Evolutionary conservation across 2,329 filamentous ascomycete species (phyloP), one percentile per base, ranked within the genome.

Genomic region (Ceratocystis variospora): DNA sequence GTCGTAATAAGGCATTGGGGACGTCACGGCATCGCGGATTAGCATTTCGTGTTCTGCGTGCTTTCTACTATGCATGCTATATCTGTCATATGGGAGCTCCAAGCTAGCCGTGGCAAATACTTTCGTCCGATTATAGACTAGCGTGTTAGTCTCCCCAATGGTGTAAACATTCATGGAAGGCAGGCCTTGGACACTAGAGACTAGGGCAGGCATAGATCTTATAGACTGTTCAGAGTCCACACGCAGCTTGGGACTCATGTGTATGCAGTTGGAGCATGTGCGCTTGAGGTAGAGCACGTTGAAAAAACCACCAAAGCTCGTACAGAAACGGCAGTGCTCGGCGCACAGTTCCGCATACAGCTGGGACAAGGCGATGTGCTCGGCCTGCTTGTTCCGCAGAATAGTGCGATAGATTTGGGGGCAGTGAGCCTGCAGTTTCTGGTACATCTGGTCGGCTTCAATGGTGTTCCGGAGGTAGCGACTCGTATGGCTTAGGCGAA

Each of bases 231-330:
- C 25, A 7, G 17, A 41, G 4, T 64, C 17, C 17, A 33, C 19
- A 3, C 19, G 28, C n/a, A 65, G 53, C 5, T 17, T 41, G 6
- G 33, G 63, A 2, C 22, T 4, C 6, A 3, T 19, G 41, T 65
- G 59, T 8, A 59, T 25, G 15, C 63, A 65, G 33, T 53, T 25
- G 12, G 25, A 46, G 33, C 63, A 65, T 28, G 63, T 59, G 12
- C 63, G 50, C 5, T 22, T 17, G 31, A 59, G 53, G 37, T 65
- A 65, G 17, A 65, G 50, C n/a, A 65, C 0, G 31, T 28, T 65
- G 50, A 59, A 65, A 28, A 65, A 65, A 17, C 63, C 63, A 3
- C 50, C 63, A 65, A 65, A 65, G 50, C 31, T 46, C 15, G 6
- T n/a, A 41, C 63, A 65, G 33, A 61, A 46, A 8, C 50, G 37